These are phyloP conservation scores for Echites panduratus DNA, from an alignment of 257 asterid species.

Conservation along the genomic window DNA sequence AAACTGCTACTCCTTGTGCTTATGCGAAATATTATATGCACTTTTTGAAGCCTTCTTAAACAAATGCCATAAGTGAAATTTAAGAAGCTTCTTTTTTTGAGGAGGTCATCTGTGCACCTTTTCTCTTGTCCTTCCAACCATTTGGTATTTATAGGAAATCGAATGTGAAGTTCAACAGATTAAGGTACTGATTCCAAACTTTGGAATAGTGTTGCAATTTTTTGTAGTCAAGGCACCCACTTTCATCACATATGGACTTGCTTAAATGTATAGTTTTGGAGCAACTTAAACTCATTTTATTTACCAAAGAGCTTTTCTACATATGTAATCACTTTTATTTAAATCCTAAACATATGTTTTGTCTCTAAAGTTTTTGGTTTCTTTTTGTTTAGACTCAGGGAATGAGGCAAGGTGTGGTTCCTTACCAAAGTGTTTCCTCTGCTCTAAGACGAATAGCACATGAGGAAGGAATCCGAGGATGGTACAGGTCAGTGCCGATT, in stretches of 20 bases:
- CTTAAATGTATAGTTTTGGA: neutral
- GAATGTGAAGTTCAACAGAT: conserved; percentile 8
- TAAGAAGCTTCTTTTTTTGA: neutral
- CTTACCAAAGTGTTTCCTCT: conserved; percentile 67
- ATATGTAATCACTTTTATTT: conserved; percentile 4
- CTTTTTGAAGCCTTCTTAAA: neutral
- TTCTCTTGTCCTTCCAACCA: neutral
- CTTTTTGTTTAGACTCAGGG: conserved; percentile 73
- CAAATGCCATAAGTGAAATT: neutral
- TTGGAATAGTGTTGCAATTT: neutral
- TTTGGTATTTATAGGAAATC: neutral
- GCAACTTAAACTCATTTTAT: neutral
- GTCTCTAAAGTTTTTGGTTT: conserved; percentile 14
- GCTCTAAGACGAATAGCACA: conserved; percentile 77
- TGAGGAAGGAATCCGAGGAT: conserved; percentile 96
- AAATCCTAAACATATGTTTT: neutral
- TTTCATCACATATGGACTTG: too few relatives aligned
- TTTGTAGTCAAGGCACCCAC: neutral
- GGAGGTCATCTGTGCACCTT: neutral
- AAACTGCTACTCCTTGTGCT: too few relatives aligned
- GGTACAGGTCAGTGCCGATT: conserved; percentile 71
- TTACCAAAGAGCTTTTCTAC: neutral
- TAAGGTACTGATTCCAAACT: neutral
- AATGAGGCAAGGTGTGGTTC: conserved; percentile 88
- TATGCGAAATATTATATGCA: neutral